Percentiles rank a stretch among this genome's conserved stretches.
phyloP scores from a whole-genome alignment of 1,284 basidiomycete genomes.

The Trichosporon sp. region DNA sequence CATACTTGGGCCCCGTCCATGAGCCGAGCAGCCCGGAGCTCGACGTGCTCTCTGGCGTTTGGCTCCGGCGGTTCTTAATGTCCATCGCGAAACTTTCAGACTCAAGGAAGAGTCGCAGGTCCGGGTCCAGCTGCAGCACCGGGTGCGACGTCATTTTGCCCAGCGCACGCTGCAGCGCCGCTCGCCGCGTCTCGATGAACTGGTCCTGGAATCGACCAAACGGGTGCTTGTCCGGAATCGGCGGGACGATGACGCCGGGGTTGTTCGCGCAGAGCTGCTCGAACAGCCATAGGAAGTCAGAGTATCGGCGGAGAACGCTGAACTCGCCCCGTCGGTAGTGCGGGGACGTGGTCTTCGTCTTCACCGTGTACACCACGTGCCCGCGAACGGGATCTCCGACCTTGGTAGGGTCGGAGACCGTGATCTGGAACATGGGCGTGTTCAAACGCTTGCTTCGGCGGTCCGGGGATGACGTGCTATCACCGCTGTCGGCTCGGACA shows the following conservation, averaged over 20 bases:
- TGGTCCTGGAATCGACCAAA: constrained; percentile 82
- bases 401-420: constrained; percentile 87
- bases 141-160: constrained; percentile 85
- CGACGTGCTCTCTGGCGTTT: not conserved
- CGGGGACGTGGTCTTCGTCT: constrained; percentile 80
- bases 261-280: constrained; percentile 86
- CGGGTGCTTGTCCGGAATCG: constrained; percentile 90
- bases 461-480: constrained; percentile 7
- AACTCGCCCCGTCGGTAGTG: constrained; percentile 74
- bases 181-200: constrained; percentile 77
- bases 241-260: constrained; percentile 94
- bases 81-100: constrained; percentile 78
- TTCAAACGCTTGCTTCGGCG: constrained; percentile 19
- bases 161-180: constrained; percentile 82
- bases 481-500: not conserved
- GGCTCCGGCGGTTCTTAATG: constrained; percentile 52
- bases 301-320: constrained; percentile 89
- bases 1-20: constrained; percentile 77
- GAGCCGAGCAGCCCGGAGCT: constrained; percentile 63
- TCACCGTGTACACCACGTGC: constrained; percentile 91
- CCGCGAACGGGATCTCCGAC: constrained; percentile 86
- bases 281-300: constrained; percentile 96
- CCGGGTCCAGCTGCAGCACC: constrained; percentile 73
- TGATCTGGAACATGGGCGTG: constrained; percentile 60
- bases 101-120: constrained; percentile 81